Evolutionary conservation across 2,329 filamentous ascomycete species (phyloP).

Genomic region (Venturia effusa): DNA sequence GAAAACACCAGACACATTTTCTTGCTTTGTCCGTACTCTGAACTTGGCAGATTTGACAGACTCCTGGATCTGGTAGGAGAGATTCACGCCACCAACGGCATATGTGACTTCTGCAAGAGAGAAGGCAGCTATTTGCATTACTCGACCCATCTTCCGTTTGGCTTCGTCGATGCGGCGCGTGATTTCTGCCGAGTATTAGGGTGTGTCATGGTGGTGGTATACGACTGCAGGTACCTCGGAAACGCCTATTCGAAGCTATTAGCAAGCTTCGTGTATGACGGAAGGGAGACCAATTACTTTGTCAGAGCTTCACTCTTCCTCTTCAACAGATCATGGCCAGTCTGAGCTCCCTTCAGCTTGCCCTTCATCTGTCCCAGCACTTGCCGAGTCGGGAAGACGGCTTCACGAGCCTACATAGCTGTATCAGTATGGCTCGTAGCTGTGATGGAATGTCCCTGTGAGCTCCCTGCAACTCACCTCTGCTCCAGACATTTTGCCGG

Average conservation of each 20-base stretch:
- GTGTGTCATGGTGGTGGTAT: slow-evolving; percentile 6
- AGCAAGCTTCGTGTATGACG: slow-evolving; percentile 19
- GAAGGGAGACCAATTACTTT: slow-evolving; percentile 42
- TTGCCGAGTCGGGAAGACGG: slow-evolving; percentile 96
- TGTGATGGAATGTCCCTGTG: background rate
- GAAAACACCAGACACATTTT: slow-evolving; percentile 96
- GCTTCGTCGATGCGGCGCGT: slow-evolving; percentile 95
- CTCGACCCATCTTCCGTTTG: slow-evolving; percentile 97
- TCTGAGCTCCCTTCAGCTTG: slow-evolving; percentile 74
- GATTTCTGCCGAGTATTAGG: slow-evolving; percentile 50
- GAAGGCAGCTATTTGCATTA: slow-evolving; percentile 98
- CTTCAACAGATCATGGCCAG: slow-evolving; percentile 88
- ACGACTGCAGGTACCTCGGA: slow-evolving; percentile 56
- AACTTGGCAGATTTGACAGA: slow-evolving; percentile 89
- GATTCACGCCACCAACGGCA: slow-evolving; percentile 78
- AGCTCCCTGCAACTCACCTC: slow-evolving; percentile 30
- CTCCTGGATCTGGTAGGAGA: slow-evolving; percentile 95
- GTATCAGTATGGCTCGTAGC: slow-evolving; percentile 16
- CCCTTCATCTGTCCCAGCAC: slow-evolving; percentile 94
- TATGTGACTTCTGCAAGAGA: slow-evolving; percentile 96
- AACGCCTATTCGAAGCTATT: slow-evolving; percentile 50
- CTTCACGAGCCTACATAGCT: slow-evolving; percentile 66
- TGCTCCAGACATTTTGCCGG: slow-evolving; percentile 41
- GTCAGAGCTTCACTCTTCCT: slow-evolving; percentile 96
- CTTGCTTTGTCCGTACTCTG: slow-evolving; percentile 86